A percentile compares a stretch with the other conserved stretches of the same genome.
Conservation (phyloP, 768 basidiomycete species). For the Rhodotorula kratochvilovae region DNA sequence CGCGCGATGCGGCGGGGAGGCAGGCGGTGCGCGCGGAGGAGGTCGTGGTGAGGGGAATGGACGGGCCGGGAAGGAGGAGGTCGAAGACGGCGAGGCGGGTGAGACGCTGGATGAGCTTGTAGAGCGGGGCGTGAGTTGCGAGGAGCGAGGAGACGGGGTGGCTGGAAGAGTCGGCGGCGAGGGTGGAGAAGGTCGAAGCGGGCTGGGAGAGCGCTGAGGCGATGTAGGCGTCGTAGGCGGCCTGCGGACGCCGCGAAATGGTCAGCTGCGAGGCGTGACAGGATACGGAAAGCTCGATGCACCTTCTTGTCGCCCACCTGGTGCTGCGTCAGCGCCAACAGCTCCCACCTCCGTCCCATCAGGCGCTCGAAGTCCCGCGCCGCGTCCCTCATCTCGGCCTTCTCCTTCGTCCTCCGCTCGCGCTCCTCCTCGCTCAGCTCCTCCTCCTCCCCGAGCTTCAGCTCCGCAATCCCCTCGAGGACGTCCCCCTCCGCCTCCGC, state of each 20-base stretch:
- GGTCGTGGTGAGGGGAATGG: slow-evolving; percentile 20
- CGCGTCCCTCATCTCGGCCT: slow-evolving; percentile 6
- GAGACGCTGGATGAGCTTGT: slow-evolving; percentile 19
- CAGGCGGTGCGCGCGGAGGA: slow-evolving; percentile 15
- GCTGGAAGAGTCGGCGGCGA: neutral
- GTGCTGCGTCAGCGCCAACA: slow-evolving; percentile 70
- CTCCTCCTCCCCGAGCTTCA: neutral
- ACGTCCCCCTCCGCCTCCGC: neutral
- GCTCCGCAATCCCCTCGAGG: neutral
- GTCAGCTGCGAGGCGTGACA: neutral
- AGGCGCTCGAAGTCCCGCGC: slow-evolving; percentile 48
- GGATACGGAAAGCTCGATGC: too few relatives aligned
- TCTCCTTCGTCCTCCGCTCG: neutral
- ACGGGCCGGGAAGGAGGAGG: slow-evolving; percentile 33
- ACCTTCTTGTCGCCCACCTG: slow-evolving; percentile 76
- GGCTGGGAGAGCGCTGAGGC: slow-evolving; percentile 18
- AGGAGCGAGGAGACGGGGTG: slow-evolving; percentile 9
- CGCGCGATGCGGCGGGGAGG: neutral
- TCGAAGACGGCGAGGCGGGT: slow-evolving; percentile 39
- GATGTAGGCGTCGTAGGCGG: slow-evolving; percentile 36
- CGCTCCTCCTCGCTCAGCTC: neutral
- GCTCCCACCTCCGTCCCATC: slow-evolving; percentile 69
- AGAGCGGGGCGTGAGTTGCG: slow-evolving; percentile 5
- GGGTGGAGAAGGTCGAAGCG: neutral
- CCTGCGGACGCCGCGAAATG: slow-evolving; percentile 3